Conservation (phyloP, 2,329 filamentous ascomycete species). For the Ophiostoma pallidulum region DNA sequence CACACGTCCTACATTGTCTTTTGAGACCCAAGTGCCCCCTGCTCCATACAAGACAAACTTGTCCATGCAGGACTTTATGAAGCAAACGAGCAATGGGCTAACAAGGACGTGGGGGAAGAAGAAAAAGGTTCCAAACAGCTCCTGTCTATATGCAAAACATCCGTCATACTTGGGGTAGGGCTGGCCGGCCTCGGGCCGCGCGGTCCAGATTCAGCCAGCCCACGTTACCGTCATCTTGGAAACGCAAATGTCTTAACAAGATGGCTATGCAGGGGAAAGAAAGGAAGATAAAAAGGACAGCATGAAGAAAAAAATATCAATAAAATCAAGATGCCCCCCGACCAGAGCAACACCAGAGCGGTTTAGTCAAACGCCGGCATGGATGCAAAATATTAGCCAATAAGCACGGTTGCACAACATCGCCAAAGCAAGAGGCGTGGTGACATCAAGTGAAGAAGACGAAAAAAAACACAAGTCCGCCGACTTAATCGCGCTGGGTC, state of each 20-base stretch:
- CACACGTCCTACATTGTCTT: too few species aligned
- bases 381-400: constrained; percentile 10
- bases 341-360: neutral
- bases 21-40: too few species aligned
- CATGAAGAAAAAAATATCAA: constrained; percentile 4
- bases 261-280: neutral
- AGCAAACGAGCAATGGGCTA: too few species aligned
- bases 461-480: neutral
- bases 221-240: neutral
- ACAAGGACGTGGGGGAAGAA: too few species aligned
- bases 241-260: neutral
- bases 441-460: neutral
- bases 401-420: neutral
- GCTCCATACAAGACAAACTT: too few species aligned
- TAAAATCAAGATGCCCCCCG: neutral
- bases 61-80: too few species aligned
- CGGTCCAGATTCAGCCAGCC: neutral
- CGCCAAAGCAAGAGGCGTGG: neutral
- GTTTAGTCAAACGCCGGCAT: constrained; percentile 8
- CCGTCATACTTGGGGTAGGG: constrained; percentile 7
- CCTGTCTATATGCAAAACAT: constrained; percentile 16
- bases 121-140: too few species aligned
- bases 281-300: constrained; percentile 3
- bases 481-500: constrained; percentile 37
- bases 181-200: too few species aligned